Evolutionary conservation across 768 basidiomycete species (phyloP).

Genomic region (Udeniomyces megalosporus): DNA sequence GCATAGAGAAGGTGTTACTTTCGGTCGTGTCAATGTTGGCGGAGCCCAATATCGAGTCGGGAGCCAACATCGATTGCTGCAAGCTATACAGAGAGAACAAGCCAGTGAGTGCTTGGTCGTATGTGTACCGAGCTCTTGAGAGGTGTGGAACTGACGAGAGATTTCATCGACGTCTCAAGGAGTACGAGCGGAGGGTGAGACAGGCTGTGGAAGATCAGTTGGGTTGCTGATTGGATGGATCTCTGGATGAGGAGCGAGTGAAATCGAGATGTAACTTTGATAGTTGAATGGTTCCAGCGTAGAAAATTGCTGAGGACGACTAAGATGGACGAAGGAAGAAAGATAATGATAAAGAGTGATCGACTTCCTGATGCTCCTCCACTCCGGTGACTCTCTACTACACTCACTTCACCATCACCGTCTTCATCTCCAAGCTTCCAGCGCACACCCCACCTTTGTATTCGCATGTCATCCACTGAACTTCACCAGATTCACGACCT

Average conservation of each 20-base stretch:
- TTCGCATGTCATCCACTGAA: neutral
- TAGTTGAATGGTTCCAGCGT: too few relatives aligned
- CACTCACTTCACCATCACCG: too few relatives aligned
- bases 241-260: neutral
- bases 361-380: too few relatives aligned
- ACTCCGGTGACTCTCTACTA: too few relatives aligned
- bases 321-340: neutral
- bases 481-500: conserved; percentile 8
- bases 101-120: neutral
- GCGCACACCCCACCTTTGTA: too few relatives aligned
- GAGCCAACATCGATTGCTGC: conserved; percentile 57
- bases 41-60: conserved; percentile 96
- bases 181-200: conserved; percentile 14
- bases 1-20: conserved; percentile 88
- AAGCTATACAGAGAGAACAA: conserved; percentile 13
- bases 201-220: conserved; percentile 15
- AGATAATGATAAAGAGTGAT: neutral
- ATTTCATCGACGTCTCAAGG: neutral
- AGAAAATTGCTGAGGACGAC: neutral
- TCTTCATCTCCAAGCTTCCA: too few relatives aligned
- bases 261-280: neutral
- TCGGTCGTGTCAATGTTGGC: conserved; percentile 92
- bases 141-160: too few relatives aligned
- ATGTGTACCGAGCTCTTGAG: too few relatives aligned
- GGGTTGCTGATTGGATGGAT: neutral